Percentiles rank a stretch among this genome's conserved stretches.
Conservation (phyloP, 78 protist species). For the Dictyostelium citrinum region DNA sequence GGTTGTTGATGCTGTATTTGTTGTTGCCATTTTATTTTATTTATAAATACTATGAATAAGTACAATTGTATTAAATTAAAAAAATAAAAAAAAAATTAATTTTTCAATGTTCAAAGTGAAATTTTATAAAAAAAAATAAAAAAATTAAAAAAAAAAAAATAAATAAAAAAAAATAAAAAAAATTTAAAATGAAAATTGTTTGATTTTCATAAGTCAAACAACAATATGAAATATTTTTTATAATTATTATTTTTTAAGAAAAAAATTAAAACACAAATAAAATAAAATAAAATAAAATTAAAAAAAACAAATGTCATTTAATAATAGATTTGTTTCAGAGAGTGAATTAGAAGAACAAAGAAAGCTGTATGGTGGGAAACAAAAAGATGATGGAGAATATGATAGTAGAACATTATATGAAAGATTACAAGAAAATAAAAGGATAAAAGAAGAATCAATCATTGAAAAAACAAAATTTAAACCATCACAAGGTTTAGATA, state of each 20-base stretch:
- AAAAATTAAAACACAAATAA: too few relatives aligned
- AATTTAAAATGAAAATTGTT: background rate
- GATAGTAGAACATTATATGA: conserved; percentile 46
- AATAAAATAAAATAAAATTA: background rate
- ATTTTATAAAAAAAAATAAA: background rate
- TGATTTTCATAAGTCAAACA: background rate
- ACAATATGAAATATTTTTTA: too few relatives aligned
- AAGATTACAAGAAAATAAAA: conserved; percentile 54
- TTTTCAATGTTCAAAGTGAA: too few relatives aligned
- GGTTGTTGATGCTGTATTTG: background rate
- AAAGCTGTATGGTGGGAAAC: conserved; percentile 38
- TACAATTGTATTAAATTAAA: background rate
- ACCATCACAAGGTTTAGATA: conserved; percentile 56
- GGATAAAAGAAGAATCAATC: conserved; percentile 5
- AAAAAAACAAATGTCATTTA: background rate
- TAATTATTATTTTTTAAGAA: too few relatives aligned
- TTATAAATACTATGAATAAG: background rate
- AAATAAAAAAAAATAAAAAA: background rate
- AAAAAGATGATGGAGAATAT: background rate
- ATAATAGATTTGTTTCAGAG: conserved; percentile 28
- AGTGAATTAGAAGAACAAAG: conserved; percentile 61
- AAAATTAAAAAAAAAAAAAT: background rate
- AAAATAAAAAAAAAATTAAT: background rate
- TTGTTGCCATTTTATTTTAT: too few relatives aligned
- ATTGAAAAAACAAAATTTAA: conserved; percentile 26